phyloP scores from a whole-genome alignment of 371 early-diverging fungal genomes.

The Syncephalastrum contaminatum region DNA sequence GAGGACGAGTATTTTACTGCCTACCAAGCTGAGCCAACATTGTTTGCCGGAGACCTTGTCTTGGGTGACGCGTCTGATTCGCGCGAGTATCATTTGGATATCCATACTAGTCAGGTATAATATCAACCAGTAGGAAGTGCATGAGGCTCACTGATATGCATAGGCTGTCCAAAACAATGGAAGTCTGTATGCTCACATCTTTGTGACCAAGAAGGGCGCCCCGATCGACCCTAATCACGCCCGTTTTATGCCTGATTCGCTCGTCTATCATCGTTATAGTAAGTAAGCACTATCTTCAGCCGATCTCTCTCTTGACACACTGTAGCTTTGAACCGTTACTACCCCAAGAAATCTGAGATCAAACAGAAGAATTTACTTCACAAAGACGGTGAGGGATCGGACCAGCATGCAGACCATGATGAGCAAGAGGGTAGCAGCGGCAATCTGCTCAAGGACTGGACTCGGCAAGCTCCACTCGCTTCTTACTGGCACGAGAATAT shows the following conservation, averaged over 20 bases:
- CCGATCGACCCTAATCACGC: conserved; percentile 54
- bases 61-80: conserved; percentile 58
- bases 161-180: conserved; percentile 78
- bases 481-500: conserved; percentile 88
- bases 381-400: conserved; percentile 40
- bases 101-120: conserved; percentile 43
- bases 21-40: conserved; percentile 51
- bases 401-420: conserved; percentile 11
- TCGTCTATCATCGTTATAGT: conserved; percentile 61
- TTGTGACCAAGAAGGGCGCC: conserved; percentile 52
- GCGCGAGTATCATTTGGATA: conserved; percentile 32
- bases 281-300: conserved; percentile 12
- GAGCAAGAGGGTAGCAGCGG: conserved; percentile 12
- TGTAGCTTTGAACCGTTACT: conserved; percentile 69
- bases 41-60: conserved; percentile 55
- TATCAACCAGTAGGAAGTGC: no score
- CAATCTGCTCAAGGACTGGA: conserved; percentile 31
- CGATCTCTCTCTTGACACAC: conserved; percentile 3
- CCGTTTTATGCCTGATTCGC: conserved; percentile 35
- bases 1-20: conserved; percentile 55
- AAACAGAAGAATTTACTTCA: conserved; percentile 73
- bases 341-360: conserved; percentile 57
- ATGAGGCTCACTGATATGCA: neutral
- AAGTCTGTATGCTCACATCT: conserved; percentile 81
- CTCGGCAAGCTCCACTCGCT: conserved; percentile 54